A percentile compares a stretch with the other conserved stretches of the same genome.
These are phyloP conservation scores for Xylaria multiplex DNA, from an alignment of 2,329 filamentous ascomycete genomes.

Conservation along the genomic window DNA sequence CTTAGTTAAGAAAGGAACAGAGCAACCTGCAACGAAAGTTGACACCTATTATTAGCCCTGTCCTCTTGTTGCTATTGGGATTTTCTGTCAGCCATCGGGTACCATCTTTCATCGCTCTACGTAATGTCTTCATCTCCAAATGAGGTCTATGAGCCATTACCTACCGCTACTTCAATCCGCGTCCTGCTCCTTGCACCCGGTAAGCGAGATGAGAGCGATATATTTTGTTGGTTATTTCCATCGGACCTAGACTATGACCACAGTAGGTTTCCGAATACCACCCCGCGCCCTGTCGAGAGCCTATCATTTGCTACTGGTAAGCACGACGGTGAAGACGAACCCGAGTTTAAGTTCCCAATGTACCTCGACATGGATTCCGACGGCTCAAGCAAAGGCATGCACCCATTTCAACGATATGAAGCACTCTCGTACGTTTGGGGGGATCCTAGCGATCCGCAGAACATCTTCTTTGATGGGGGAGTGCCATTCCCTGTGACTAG, in stretches of 20 bases:
- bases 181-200: constrained; percentile 28
- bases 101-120: not conserved
- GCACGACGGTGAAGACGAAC: not conserved
- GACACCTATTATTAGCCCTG: no score
- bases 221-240: constrained; percentile 17
- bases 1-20: no score
- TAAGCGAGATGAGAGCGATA: constrained; percentile 18
- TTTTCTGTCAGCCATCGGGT: not conserved
- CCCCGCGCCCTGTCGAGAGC: constrained; percentile 2
- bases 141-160: constrained; percentile 18
- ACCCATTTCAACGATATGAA: constrained; percentile 32
- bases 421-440: constrained; percentile 35
- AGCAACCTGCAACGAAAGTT: no score
- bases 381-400: constrained; percentile 1
- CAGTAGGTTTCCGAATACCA: constrained; percentile 12
- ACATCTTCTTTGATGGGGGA: constrained; percentile 23
- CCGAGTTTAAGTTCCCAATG: constrained; percentile 10
- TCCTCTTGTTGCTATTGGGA: no score
- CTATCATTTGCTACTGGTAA: constrained; percentile 5
- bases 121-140: constrained; percentile 17
- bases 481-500: constrained; percentile 12
- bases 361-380: constrained; percentile 17
- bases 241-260: constrained; percentile 32
- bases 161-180: constrained; percentile 29
- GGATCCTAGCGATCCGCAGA: constrained; percentile 12